phyloP scores from a whole-genome alignment of 2,329 filamentous ascomycete species.

The Colletotrichum zoysiae region DNA sequence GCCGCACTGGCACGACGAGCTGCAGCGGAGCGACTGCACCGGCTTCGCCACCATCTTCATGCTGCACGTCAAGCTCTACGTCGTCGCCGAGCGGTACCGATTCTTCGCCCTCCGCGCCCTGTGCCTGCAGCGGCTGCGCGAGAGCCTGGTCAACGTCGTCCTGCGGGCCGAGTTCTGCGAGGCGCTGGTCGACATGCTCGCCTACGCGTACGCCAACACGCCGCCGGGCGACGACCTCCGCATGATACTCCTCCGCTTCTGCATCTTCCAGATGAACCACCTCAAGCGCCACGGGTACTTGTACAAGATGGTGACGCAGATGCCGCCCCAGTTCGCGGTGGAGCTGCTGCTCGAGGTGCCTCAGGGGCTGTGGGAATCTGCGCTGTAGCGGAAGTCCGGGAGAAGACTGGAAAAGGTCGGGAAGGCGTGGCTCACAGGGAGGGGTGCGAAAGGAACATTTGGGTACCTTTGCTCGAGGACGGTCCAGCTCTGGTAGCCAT shows the following conservation, averaged over 20 bases:
- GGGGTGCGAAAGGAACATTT: background rate
- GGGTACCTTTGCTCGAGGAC: background rate
- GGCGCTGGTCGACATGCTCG: background rate
- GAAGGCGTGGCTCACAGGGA: background rate
- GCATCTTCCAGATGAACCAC: background rate
- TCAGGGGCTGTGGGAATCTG: background rate
- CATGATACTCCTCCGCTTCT: background rate
- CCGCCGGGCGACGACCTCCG: background rate
- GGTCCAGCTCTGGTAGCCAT: background rate
- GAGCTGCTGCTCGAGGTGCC: background rate
- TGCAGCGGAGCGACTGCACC: background rate
- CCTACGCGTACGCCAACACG: background rate
- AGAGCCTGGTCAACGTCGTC: background rate
- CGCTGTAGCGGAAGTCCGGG: background rate
- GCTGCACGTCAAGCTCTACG: background rate
- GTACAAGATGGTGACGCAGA: background rate
- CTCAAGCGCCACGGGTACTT: background rate
- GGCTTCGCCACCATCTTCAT: background rate
- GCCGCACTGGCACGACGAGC: background rate
- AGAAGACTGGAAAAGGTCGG: background rate
- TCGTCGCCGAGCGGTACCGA: slow-evolving; percentile 5
- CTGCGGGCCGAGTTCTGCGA: background rate
- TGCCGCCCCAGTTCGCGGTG: background rate
- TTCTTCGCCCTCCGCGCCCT: background rate
- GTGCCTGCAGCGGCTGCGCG: background rate